These are phyloP conservation scores for Fistulifera solaris DNA, from an alignment of 108 stramenopile species.

Conservation along the genomic window DNA sequence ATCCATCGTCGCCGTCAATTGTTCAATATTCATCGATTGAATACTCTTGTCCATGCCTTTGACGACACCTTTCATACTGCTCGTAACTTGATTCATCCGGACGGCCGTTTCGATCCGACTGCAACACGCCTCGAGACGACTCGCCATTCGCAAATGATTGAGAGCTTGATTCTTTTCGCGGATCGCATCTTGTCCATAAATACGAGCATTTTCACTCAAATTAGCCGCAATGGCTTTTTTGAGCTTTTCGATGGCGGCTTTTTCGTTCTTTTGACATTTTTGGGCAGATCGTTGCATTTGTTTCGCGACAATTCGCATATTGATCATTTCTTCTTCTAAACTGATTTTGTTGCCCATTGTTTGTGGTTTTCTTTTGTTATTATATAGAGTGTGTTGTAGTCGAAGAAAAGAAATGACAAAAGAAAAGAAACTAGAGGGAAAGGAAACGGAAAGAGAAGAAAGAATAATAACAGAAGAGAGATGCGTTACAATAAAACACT, in stretches of 20 bases:
- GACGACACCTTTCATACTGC: constrained; percentile 86
- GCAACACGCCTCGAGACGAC: constrained; percentile 93
- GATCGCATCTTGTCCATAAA: constrained; percentile 97
- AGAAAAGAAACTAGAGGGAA: no score
- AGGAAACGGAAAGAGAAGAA: no score
- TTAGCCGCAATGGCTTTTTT: constrained; percentile 90
- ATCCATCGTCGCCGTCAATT: constrained; percentile 88
- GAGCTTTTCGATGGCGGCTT: constrained; percentile 74
- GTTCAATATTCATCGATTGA: constrained; percentile 87
- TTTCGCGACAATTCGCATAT: constrained; percentile 91
- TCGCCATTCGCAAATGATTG: constrained; percentile 84
- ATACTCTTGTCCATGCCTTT: constrained; percentile 91
- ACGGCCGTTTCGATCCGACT: constrained; percentile 94
- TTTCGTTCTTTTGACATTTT: constrained; percentile 97
- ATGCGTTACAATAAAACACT: no score
- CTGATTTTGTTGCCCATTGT: constrained; percentile 69
- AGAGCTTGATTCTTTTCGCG: constrained; percentile 96
- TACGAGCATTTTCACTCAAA: constrained; percentile 91
- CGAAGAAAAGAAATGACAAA: no score
- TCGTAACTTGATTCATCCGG: constrained; percentile 89
- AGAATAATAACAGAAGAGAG: no score
- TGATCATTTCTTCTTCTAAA: constrained; percentile 91
- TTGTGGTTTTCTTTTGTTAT: neutral
- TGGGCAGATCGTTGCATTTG: constrained; percentile 90
- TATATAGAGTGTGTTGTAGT: neutral